These are phyloP conservation scores for Diaporthe eres DNA, from an alignment of 2,329 filamentous ascomycete genomes.

Conservation along the genomic window DNA sequence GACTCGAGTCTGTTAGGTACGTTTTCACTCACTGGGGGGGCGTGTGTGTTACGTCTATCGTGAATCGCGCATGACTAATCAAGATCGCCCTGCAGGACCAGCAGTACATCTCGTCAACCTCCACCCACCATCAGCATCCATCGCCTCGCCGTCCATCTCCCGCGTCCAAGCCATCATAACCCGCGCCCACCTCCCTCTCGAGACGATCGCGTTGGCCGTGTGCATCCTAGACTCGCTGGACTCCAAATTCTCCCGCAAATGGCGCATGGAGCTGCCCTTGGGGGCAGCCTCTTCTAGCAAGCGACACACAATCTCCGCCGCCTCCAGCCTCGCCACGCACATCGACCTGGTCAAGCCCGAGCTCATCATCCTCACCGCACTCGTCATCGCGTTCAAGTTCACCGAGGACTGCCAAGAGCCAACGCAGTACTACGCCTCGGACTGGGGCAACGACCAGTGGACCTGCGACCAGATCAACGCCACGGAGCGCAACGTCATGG, in stretches of 20 bases:
- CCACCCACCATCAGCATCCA: constrained; percentile 73
- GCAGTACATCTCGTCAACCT: constrained; percentile 77
- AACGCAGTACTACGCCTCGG: constrained; percentile 65
- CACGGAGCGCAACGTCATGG: constrained; percentile 75
- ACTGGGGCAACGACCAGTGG: constrained; percentile 71
- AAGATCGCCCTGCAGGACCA: constrained; percentile 62
- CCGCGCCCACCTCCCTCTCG: constrained; percentile 70
- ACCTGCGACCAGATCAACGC: constrained; percentile 73
- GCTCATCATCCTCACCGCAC: constrained; percentile 72
- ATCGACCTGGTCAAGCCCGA: constrained; percentile 75
- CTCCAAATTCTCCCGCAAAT: constrained; percentile 72
- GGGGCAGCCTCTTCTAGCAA: constrained; percentile 52
- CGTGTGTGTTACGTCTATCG: constrained; percentile 48
- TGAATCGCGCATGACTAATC: constrained; percentile 41
- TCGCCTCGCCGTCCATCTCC: constrained; percentile 69
- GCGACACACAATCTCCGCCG: constrained; percentile 64
- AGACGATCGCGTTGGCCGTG: constrained; percentile 74
- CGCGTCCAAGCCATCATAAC: constrained; percentile 73
- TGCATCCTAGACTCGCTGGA: constrained; percentile 77
- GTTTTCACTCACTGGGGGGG: constrained; percentile 44
- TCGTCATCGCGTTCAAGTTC: constrained; percentile 77
- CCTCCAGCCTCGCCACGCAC: constrained; percentile 56
- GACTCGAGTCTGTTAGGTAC: constrained; percentile 59
- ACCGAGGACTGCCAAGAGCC: constrained; percentile 70
- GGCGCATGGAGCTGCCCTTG: constrained; percentile 72